Evolutionary conservation across 495 filamentous ascomycete species (phyloP).

Genomic region (Cercophora scortea): DNA sequence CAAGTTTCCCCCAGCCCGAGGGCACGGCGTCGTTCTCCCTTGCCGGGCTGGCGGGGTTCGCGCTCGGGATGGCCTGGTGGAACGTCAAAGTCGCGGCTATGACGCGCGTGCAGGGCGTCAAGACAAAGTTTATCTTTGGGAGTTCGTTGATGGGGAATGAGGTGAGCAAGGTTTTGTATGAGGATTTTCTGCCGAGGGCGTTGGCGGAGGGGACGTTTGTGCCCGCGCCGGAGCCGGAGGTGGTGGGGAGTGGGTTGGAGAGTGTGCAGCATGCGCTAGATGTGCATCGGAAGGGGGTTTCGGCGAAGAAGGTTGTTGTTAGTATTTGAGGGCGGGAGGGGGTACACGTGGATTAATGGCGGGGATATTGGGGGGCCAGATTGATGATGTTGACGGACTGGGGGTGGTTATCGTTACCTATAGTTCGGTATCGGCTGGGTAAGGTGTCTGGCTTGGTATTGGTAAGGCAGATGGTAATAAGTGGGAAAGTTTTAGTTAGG

Average conservation of each 20-base stretch:
- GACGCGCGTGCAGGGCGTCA: slow-evolving; percentile 5
- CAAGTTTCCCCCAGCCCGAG: too few species aligned
- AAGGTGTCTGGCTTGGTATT: too few species aligned
- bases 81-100: neutral
- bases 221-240: slow-evolving; percentile 22
- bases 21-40: too few species aligned
- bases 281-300: slow-evolving; percentile 30
- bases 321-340: neutral
- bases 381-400: too few species aligned
- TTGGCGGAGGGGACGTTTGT: slow-evolving; percentile 19
- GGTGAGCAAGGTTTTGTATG: slow-evolving; percentile 28
- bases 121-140: slow-evolving; percentile 9
- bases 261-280: slow-evolving; percentile 35
- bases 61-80: too few species aligned
- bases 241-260: slow-evolving; percentile 33
- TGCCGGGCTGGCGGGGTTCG: too few species aligned
- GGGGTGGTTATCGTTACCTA: too few species aligned
- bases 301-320: slow-evolving; percentile 40
- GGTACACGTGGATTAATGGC: too few species aligned
- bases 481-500: too few species aligned
- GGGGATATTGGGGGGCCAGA: too few species aligned
- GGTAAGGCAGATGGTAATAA: too few species aligned
- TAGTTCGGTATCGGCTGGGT: too few species aligned
- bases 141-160: slow-evolving; percentile 15
- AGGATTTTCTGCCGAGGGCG: slow-evolving; percentile 26